Percentiles rank a stretch among this genome's conserved stretches.
Conservation (phyloP, 2,329 filamentous ascomycete genomes). For the Neofusicoccum cordaticola region DNA sequence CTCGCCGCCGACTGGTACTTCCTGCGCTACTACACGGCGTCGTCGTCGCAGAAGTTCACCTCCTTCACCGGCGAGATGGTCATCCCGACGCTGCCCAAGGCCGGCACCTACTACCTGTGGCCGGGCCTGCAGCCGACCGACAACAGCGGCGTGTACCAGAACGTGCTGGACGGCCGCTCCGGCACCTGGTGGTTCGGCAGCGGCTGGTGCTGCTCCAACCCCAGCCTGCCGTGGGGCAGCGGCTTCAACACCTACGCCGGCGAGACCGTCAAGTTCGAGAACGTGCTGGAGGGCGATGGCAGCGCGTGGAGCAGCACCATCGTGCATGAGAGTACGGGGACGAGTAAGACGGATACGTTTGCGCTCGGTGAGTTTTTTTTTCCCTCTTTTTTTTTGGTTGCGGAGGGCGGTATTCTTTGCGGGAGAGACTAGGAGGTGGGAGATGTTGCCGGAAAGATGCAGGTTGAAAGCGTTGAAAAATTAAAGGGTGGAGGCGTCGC, state of each 20-base stretch:
- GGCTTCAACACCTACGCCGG: slow-evolving; percentile 39
- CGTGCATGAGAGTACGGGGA: slow-evolving; percentile 27
- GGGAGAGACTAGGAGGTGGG: too few species aligned
- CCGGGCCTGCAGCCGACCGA: slow-evolving; percentile 43
- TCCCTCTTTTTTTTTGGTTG: too few species aligned
- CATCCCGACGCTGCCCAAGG: slow-evolving; percentile 22
- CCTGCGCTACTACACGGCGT: slow-evolving; percentile 21
- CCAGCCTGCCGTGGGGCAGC: slow-evolving; percentile 36
- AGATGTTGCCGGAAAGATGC: too few species aligned
- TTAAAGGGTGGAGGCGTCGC: too few species aligned
- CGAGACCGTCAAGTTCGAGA: slow-evolving; percentile 36
- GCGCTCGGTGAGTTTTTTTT: slow-evolving; percentile 24
- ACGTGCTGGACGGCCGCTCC: slow-evolving; percentile 41
- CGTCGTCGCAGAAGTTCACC: slow-evolving; percentile 18
- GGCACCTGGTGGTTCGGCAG: slow-evolving; percentile 44
- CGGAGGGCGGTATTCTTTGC: too few species aligned
- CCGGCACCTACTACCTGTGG: slow-evolving; percentile 43
- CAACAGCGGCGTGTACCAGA: slow-evolving; percentile 42
- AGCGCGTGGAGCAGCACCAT: slow-evolving; percentile 35
- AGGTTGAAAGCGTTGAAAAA: too few species aligned
- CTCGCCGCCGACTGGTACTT: slow-evolving; percentile 22
- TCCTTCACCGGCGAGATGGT: slow-evolving; percentile 22
- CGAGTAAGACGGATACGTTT: slow-evolving; percentile 34
- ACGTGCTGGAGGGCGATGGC: slow-evolving; percentile 20
- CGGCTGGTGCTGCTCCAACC: slow-evolving; percentile 44